phyloP scores from a whole-genome alignment of 768 basidiomycete genomes.

The Tulasnella sp. region DNA sequence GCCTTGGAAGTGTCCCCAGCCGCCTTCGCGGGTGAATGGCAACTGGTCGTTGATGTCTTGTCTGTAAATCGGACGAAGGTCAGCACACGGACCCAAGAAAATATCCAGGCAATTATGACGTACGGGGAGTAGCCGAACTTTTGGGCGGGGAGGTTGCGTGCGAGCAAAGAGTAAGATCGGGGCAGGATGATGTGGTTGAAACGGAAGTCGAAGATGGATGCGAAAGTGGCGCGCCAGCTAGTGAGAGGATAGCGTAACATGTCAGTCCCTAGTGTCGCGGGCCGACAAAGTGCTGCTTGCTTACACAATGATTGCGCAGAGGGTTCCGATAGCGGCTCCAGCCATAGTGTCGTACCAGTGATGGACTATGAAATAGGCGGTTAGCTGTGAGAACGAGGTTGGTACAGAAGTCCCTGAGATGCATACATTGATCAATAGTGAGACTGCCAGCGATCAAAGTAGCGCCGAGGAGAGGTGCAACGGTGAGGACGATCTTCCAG shows the following conservation, averaged over 20 bases:
- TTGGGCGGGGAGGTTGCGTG: conserved; percentile 18
- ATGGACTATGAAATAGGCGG: conserved; percentile 23
- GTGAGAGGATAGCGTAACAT: neutral
- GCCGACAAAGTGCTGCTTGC: too few species aligned
- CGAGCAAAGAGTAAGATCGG: conserved; percentile 36
- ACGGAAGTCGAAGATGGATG: conserved; percentile 41
- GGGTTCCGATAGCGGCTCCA: conserved; percentile 40
- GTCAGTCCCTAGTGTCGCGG: too few species aligned
- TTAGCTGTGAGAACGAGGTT: neutral
- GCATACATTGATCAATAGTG: conserved; percentile 43
- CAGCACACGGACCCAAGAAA: conserved; percentile 14
- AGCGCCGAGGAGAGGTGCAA: too few species aligned
- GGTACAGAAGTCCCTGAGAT: neutral
- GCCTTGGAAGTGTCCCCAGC: conserved; percentile 31
- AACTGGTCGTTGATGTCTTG: conserved; percentile 19
- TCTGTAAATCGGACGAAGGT: neutral
- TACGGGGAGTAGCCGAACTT: conserved; percentile 23
- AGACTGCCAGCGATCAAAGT: conserved; percentile 43
- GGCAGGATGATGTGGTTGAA: conserved; percentile 50
- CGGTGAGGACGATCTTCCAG: conserved; percentile 54
- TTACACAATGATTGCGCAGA: conserved; percentile 32
- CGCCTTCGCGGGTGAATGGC: conserved; percentile 37
- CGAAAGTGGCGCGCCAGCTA: conserved; percentile 46
- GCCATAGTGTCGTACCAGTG: conserved; percentile 49
- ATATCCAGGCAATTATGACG: conserved; percentile 22